Conservation (phyloP, 2,329 filamentous ascomycete genomes). For the Ophiostoma ulmi region DNA sequence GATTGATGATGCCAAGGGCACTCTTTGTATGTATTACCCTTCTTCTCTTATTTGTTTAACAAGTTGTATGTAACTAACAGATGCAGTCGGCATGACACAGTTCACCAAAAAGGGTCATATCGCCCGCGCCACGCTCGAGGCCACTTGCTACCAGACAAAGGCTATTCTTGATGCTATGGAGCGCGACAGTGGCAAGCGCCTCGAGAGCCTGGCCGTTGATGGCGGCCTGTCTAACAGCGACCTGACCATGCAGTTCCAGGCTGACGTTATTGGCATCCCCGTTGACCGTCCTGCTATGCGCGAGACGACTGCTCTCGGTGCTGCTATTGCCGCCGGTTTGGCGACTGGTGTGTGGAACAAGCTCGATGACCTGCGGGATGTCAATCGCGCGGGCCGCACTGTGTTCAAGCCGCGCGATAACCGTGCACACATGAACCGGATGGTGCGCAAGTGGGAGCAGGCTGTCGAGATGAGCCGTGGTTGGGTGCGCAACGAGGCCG, state of each 20-base stretch:
- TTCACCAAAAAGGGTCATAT: constrained; percentile 83
- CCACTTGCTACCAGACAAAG: constrained; percentile 86
- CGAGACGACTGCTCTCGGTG: constrained; percentile 83
- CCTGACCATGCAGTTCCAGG: constrained; percentile 87
- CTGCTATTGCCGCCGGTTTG: constrained; percentile 84
- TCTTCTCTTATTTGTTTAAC: constrained; percentile 31
- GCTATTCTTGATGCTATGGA: constrained; percentile 90
- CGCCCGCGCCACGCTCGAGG: constrained; percentile 81
- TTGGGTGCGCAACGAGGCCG: constrained; percentile 40
- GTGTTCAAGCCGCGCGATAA: constrained; percentile 64
- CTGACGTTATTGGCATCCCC: constrained; percentile 75
- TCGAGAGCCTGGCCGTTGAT: constrained; percentile 74
- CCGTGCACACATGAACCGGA: constrained; percentile 37
- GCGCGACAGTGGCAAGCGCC: constrained; percentile 70
- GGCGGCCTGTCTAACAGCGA: constrained; percentile 86
- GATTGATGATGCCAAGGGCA: constrained; percentile 89
- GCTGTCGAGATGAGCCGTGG: constrained; percentile 56
- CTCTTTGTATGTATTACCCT: constrained; percentile 56
- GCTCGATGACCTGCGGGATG: constrained; percentile 65
- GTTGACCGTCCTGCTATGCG: constrained; percentile 83
- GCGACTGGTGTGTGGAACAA: constrained; percentile 73
- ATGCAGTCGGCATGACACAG: constrained; percentile 69
- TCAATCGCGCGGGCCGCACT: constrained; percentile 65
- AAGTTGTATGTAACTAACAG: not conserved
- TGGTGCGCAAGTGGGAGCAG: constrained; percentile 52